Conservation (phyloP, 139 green algal species). For the Picochlorum sp. region DNA sequence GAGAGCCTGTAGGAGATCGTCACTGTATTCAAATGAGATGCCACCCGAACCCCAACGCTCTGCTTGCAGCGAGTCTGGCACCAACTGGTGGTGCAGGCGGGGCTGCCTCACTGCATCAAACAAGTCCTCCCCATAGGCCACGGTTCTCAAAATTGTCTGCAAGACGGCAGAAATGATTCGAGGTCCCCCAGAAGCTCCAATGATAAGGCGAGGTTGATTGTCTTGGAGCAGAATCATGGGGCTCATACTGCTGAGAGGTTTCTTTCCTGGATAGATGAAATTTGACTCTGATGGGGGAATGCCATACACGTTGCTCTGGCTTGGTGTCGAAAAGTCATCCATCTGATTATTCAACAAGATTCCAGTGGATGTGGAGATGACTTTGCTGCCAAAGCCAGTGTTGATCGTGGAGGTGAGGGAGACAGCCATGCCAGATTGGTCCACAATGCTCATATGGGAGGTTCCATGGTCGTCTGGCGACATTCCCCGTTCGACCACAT, state of each 20-base stretch:
- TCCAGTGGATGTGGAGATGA: slow-evolving; percentile 57
- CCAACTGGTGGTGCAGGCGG: slow-evolving; percentile 67
- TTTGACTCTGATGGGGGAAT: slow-evolving; percentile 57
- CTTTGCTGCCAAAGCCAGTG: slow-evolving; percentile 59
- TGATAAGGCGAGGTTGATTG: slow-evolving; percentile 29
- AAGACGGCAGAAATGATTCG: slow-evolving; percentile 69
- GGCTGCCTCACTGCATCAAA: slow-evolving; percentile 41
- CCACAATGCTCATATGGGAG: slow-evolving; percentile 63
- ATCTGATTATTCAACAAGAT: slow-evolving; percentile 88
- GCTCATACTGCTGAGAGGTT: slow-evolving; percentile 78
- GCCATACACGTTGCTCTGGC: slow-evolving; percentile 45
- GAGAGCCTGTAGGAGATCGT: slow-evolving; percentile 12
- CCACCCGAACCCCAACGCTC: slow-evolving; percentile 28
- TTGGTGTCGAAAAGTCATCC: slow-evolving; percentile 79
- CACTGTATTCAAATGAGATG: slow-evolving; percentile 9
- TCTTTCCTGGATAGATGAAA: slow-evolving; percentile 74
- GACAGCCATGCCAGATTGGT: slow-evolving; percentile 61
- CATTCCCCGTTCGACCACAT: slow-evolving; percentile 16
- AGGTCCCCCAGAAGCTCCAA: slow-evolving; percentile 55
- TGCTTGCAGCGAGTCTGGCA: slow-evolving; percentile 31
- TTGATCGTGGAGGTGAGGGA: slow-evolving; percentile 83
- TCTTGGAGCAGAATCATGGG: slow-evolving; percentile 53
- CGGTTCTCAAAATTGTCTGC: slow-evolving; percentile 52
- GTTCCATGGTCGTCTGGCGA: slow-evolving; percentile 64
- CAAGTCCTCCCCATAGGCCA: slow-evolving; percentile 38